Evolutionary conservation across 495 filamentous ascomycete species (phyloP).

Genomic region (Hypoxylon intermedium): DNA sequence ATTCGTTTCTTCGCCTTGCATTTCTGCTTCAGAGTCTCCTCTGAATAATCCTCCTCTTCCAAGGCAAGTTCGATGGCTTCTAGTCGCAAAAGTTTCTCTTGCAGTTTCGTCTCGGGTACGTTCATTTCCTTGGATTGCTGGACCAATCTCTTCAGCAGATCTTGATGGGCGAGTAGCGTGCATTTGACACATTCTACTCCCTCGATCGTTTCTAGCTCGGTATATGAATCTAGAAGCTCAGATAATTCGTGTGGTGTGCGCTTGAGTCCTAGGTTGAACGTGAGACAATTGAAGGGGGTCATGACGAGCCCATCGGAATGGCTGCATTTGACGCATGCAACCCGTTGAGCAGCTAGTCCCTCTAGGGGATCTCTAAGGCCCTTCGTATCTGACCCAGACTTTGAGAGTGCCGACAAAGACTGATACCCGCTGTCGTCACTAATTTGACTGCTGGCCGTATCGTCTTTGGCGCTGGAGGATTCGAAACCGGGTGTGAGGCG

Average conservation of each 20-base stretch:
- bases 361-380: conserved; percentile 71
- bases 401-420: conserved; percentile 41
- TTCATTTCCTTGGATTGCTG: conserved; percentile 29
- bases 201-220: conserved; percentile 80
- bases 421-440: conserved; percentile 59
- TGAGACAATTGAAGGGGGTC: conserved; percentile 93
- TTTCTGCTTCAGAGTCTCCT: conserved; percentile 72
- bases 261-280: conserved; percentile 72
- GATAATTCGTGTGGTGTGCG: conserved; percentile 66
- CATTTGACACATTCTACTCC: conserved; percentile 93
- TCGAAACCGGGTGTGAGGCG: conserved; percentile 48
- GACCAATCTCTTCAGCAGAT: conserved; percentile 38
- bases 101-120: conserved; percentile 23
- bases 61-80: conserved; percentile 70
- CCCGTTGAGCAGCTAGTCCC: conserved; percentile 85
- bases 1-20: conserved; percentile 77
- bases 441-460: conserved; percentile 50
- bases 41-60: conserved; percentile 79
- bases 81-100: conserved; percentile 57
- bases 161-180: conserved; percentile 63
- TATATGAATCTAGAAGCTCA: conserved; percentile 84
- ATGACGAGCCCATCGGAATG: conserved; percentile 85
- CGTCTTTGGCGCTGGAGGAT: conserved; percentile 38
- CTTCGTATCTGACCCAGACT: conserved; percentile 30
- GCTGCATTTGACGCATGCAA: conserved; percentile 85